Conservation (phyloP, 2,329 filamentous ascomycete genomes). For the Fulvia fulva region DNA sequence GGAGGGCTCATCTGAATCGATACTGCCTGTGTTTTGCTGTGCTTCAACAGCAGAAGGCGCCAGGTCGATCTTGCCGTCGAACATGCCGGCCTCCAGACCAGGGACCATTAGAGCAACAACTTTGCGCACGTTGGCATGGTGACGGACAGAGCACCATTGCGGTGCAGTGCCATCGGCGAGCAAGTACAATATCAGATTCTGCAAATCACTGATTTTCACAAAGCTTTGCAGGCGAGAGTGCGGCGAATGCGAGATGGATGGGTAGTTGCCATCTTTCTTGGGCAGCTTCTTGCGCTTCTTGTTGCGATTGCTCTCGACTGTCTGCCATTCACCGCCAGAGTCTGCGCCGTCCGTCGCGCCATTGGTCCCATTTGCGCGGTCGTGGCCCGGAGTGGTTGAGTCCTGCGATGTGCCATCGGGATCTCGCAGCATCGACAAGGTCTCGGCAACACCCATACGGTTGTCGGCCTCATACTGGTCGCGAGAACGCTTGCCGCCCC, state of each 20-base stretch:
- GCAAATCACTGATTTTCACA: conserved; percentile 56
- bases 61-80: conserved; percentile 54
- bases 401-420: not conserved
- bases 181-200: conserved; percentile 56
- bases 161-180: conserved; percentile 59
- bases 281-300: conserved; percentile 27
- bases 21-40: not conserved
- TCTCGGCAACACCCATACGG: conserved; percentile 25
- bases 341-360: conserved; percentile 6
- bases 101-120: conserved; percentile 90
- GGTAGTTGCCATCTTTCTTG: conserved; percentile 44
- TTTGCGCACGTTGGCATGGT: conserved; percentile 58
- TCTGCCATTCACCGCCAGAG: conserved; percentile 25
- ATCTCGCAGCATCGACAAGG: conserved; percentile 24
- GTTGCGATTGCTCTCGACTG: conserved; percentile 19
- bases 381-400: not conserved
- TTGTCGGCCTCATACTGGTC: conserved; percentile 25
- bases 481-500: conserved; percentile 29
- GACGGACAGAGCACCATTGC: conserved; percentile 60
- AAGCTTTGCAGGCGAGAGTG: conserved; percentile 52
- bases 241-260: conserved; percentile 50
- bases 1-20: conserved; percentile 10
- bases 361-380: not conserved
- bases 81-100: conserved; percentile 86
- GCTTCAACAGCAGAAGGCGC: conserved; percentile 1